A percentile compares a stretch with the other conserved stretches of the same genome.
phyloP scores from a whole-genome alignment of 352 stramenopile genomes.

The Phytophthora tentaculata region DNA sequence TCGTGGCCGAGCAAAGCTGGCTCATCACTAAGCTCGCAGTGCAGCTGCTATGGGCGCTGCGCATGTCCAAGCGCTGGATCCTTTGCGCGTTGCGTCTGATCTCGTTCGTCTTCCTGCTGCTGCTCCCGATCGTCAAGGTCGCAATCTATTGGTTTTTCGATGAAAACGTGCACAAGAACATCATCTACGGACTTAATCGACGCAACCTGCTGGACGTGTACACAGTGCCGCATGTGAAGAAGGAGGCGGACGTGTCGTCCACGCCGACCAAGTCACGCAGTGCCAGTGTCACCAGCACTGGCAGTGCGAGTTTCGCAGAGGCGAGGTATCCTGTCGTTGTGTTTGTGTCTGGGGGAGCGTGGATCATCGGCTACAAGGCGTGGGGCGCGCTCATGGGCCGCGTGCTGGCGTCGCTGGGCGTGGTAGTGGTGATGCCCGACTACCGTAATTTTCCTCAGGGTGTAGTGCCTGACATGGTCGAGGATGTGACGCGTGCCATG shows the following conservation, averaged over 20 bases:
- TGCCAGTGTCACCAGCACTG: conserved; percentile 17
- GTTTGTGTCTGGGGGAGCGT: conserved; percentile 91
- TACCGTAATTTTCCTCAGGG: conserved; percentile 93
- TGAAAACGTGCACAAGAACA: conserved; percentile 76
- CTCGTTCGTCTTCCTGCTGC: conserved; percentile 63
- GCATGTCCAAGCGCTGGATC: conserved; percentile 77
- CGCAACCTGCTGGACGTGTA: conserved; percentile 91
- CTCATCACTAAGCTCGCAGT: conserved; percentile 74
- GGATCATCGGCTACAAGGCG: conserved; percentile 94
- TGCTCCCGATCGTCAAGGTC: conserved; percentile 62
- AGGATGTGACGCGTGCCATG: conserved; percentile 84
- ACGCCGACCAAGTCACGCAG: conserved; percentile 21
- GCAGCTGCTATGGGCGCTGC: conserved; percentile 72
- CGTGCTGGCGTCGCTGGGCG: conserved; percentile 67
- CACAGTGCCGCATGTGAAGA: conserved; percentile 42
- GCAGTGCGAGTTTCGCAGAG: conserved; percentile 29
- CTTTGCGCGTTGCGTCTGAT: conserved; percentile 69
- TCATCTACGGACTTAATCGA: conserved; percentile 76
- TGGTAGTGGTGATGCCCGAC: conserved; percentile 92
- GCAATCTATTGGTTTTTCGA: conserved; percentile 64
- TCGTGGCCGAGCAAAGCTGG: conserved; percentile 75
- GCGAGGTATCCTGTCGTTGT: conserved; percentile 82
- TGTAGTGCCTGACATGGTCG: conserved; percentile 90
- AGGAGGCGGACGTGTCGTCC: conserved; percentile 11
- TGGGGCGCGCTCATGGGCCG: conserved; percentile 90